phyloP scores from a whole-genome alignment of 192 early-diverging fungal species.

The Rhizophagus sp. region DNA sequence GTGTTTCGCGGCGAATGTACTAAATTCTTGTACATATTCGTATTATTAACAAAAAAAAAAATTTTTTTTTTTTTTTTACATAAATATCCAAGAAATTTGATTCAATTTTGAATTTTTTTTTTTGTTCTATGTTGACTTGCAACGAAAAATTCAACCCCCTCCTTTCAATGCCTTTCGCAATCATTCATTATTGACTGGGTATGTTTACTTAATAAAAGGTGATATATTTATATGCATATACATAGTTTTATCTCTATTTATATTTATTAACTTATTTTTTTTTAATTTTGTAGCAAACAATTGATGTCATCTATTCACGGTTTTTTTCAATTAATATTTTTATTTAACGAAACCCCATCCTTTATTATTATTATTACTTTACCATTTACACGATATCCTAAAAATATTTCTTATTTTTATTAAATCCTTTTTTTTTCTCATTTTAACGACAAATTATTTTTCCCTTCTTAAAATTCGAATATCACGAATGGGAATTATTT shows the following conservation, averaged over 20 bases:
- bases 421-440: background rate
- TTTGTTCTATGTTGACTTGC: conserved; percentile 11
- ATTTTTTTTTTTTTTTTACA: conserved; percentile 3
- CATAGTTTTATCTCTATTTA: no score
- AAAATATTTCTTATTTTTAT: background rate
- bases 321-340: background rate
- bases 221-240: no score
- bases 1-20: conserved; percentile 4
- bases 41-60: background rate
- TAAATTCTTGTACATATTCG: background rate
- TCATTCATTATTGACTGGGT: conserved; percentile 12
- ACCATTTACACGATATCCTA: background rate
- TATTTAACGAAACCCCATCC: background rate
- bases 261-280: background rate
- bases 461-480: background rate
- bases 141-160: conserved; percentile 5
- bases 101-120: background rate
- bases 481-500: conserved; percentile 27
- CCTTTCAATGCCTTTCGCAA: conserved; percentile 12
- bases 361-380: background rate
- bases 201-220: background rate
- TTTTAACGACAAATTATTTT: background rate
- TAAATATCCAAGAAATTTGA: conserved; percentile 16
- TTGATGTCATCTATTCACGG: no score
- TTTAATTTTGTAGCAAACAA: background rate